Base-by-base conservation (phyloP, 2,329 filamentous ascomycete genomes). In the Calcarisporium arbuscula region DNA sequence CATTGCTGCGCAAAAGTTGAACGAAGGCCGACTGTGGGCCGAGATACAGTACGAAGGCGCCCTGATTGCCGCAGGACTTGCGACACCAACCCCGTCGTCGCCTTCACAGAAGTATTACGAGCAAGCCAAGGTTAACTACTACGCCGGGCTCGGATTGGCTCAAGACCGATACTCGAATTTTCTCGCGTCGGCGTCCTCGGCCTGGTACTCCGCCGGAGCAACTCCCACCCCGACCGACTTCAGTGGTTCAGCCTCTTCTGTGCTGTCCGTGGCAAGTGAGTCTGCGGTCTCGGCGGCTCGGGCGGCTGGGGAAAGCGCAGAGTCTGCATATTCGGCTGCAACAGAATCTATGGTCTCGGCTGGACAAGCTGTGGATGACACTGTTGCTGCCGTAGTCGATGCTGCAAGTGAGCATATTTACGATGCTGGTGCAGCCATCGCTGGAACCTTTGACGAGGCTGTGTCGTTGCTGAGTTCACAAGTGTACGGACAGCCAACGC, bases 161-260 rank as follows among this genome's bases (percentile, higher is more conserved):
- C 82, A 94, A 49, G 85, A 80, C 28, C 77, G 81, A 23, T 92
- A 92, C 56, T 78, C 80, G 5, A 80, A 81, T 32, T 90, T 92
- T 50, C 45, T 92, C 3, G 69, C 70, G 10, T 78, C 80, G 5
- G 85, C 84, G 7, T 86, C 82, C 8, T 77, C 73, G 22, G 84
- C 80, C 15, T 65, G 86, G 26, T 80, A 76, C 36, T 68, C 67
- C 3, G 40, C 70, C 25, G 74, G 70, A 1, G 77, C 77, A 6
- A 74, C 76, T 9, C 74, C 78, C 12, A 80, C 74, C 0, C 71
- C 77, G 3, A 77, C 77, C 32, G 49, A 72, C n/a, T 42, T 60
- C 5, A 61, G 58, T 2, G 70, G 63, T 17, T 65, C 67, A 12
- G 62, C 65, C 0, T 71, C 67, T 2, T 72, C 70, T 2, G 58